Percentiles rank a stretch among this genome's conserved stretches.
Evolutionary conservation across 2,329 filamentous ascomycete species (phyloP).

Genomic region (Phaeosphaeriaceae sp.): DNA sequence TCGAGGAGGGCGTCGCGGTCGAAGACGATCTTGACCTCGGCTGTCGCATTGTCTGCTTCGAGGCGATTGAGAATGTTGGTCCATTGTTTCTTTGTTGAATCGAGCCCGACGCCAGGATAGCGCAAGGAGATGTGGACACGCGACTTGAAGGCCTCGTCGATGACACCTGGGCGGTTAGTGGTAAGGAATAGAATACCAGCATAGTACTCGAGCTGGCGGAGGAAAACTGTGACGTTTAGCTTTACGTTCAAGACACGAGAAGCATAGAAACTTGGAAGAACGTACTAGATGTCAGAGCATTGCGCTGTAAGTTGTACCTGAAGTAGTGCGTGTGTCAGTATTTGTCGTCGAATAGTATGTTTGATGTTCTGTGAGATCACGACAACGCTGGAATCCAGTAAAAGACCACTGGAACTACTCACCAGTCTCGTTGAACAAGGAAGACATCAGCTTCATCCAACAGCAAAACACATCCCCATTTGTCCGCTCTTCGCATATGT

Average conservation of each 20-base stretch:
- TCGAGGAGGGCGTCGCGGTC: not conserved
- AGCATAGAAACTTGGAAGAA: not conserved
- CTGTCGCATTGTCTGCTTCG: not conserved
- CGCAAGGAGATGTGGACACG: not conserved
- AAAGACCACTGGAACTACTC: not conserved
- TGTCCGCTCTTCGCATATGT: not conserved
- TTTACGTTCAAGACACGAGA: not conserved
- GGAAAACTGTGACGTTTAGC: not conserved
- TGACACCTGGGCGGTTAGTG: not conserved
- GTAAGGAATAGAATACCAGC: not conserved
- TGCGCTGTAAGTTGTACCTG: not conserved
- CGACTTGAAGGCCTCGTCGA: conserved; percentile 1
- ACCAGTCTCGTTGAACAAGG: not conserved
- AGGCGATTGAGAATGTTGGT: not conserved
- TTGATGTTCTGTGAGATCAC: too few relatives aligned
- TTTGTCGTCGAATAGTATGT: not conserved
- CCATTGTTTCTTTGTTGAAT: not conserved
- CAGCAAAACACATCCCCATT: not conserved
- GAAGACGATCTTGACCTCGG: not conserved
- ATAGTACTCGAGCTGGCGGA: conserved; percentile 3
- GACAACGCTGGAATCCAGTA: too few relatives aligned
- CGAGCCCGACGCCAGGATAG: not conserved
- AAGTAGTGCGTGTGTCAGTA: not conserved
- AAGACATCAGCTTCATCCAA: conserved; percentile 1
- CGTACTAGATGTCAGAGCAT: not conserved